Percentiles rank a stretch among this genome's conserved stretches.
These are phyloP conservation scores for Ettlia oleoabundans DNA, from an alignment of 139 green algal genomes.

Conservation along the genomic window DNA sequence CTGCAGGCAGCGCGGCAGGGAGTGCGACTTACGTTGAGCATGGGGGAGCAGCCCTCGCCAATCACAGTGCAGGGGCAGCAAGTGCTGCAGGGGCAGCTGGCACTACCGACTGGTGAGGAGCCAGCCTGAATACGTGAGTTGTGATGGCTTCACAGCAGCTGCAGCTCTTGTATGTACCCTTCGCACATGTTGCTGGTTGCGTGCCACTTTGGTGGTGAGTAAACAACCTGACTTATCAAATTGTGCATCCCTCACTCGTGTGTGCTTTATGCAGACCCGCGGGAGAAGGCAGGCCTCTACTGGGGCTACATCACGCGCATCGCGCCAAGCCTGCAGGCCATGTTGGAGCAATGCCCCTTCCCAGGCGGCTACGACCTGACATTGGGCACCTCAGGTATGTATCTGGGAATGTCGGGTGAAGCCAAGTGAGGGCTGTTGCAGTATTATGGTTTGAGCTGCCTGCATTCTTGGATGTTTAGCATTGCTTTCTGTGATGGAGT, in stretches of 20 bases:
- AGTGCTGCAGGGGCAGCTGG: slow-evolving; percentile 64
- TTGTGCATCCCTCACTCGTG: background rate
- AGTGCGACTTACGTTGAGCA: slow-evolving; percentile 65
- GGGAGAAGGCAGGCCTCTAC: slow-evolving; percentile 68
- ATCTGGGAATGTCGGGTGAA: background rate
- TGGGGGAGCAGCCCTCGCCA: slow-evolving; percentile 58
- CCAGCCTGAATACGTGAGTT: too few species aligned
- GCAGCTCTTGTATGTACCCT: background rate
- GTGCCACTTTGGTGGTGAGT: too few species aligned
- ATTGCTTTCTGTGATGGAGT: too few species aligned
- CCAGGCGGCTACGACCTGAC: slow-evolving; percentile 77
- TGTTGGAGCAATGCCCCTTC: slow-evolving; percentile 66
- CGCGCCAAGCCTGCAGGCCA: slow-evolving; percentile 60
- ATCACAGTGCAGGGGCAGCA: slow-evolving; percentile 50
- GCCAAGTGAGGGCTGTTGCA: background rate
- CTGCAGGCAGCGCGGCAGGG: slow-evolving; percentile 36
- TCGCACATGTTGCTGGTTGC: background rate
- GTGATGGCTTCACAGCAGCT: too few species aligned
- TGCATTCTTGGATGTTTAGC: background rate
- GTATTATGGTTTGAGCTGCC: too few species aligned
- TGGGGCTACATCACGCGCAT: slow-evolving; percentile 92
- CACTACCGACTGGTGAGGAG: slow-evolving; percentile 15
- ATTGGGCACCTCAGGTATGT: slow-evolving; percentile 64
- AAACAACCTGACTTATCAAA: background rate
- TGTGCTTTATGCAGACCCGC: slow-evolving; percentile 60